These are phyloP conservation scores for Musa balbisiana DNA, from an alignment of 202 grass and related monocot genomes.

Conservation along the genomic window DNA sequence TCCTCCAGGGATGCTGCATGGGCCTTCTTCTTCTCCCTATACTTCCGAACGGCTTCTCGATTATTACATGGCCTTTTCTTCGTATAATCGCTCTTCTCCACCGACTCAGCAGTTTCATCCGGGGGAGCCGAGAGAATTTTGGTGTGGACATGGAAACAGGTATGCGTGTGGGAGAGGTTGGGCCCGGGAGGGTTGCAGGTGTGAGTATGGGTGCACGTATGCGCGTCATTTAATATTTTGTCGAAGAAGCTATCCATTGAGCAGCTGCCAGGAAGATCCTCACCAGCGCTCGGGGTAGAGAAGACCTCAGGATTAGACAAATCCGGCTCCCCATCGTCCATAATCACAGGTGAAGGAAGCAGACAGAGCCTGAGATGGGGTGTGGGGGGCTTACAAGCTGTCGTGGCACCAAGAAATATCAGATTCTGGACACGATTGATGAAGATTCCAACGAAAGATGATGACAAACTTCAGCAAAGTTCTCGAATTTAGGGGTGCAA, in stretches of 20 bases:
- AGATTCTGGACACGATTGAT: too few relatives aligned
- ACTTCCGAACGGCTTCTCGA: constrained; percentile 17
- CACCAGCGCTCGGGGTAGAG: not conserved
- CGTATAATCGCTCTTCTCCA: not conserved
- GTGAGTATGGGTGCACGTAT: constrained; percentile 14
- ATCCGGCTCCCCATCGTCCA: constrained; percentile 1
- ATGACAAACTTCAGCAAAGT: too few relatives aligned
- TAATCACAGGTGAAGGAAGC: not conserved
- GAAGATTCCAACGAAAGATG: not conserved
- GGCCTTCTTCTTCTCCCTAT: constrained; percentile 19
- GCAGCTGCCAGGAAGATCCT: constrained; percentile 6
- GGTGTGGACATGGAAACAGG: constrained; percentile 19
- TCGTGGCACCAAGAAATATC: too few relatives aligned
- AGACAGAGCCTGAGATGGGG: too few relatives aligned
- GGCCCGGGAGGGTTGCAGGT: constrained; percentile 21
- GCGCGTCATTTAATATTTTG: not conserved
- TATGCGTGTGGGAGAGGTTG: constrained; percentile 16
- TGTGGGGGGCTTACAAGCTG: not conserved
- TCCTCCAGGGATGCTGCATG: constrained; percentile 11
- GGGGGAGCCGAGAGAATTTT: not conserved
- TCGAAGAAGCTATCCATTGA: constrained; percentile 11
- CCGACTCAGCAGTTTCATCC: not conserved
- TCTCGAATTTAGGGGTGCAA: too few relatives aligned
- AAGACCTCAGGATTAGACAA: not conserved
- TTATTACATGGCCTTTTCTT: not conserved